A percentile compares a stretch with the other conserved stretches of the same genome.
Conservation (phyloP, 805 yeast genomes). For the Candida ovalis region DNA sequence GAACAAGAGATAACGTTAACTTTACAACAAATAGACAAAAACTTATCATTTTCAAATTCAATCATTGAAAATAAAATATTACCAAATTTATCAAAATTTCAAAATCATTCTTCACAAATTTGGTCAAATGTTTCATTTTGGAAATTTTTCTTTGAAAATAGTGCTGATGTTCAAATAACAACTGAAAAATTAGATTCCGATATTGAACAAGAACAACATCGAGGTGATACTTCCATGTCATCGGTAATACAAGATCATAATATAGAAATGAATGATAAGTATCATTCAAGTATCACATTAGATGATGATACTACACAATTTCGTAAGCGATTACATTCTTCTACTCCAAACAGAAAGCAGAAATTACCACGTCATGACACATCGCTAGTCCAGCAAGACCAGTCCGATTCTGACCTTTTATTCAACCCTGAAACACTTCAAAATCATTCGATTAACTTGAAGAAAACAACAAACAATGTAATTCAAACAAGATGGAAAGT, state of each 20-base stretch:
- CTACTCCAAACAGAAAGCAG: conserved; percentile 20
- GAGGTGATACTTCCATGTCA: not conserved
- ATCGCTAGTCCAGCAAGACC: not conserved
- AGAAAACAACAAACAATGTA: not conserved
- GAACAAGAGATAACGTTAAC: conserved; percentile 78
- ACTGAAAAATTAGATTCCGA: conserved; percentile 8
- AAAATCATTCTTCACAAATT: conserved; percentile 52
- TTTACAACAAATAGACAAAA: conserved; percentile 74
- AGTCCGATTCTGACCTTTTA: not conserved
- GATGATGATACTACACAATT: conserved; percentile 13
- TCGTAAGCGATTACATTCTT: conserved; percentile 45
- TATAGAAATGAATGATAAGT: conserved; percentile 2
- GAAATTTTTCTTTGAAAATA: conserved; percentile 68
- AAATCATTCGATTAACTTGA: not conserved
- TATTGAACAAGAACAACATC: not conserved
- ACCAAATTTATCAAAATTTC: conserved; percentile 63
- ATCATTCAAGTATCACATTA: not conserved
- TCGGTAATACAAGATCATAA: conserved; percentile 2
- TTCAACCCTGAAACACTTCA: not conserved
- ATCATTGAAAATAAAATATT: conserved; percentile 63
- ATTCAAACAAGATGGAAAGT: not conserved
- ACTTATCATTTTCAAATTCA: conserved; percentile 63
- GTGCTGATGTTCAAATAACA: conserved; percentile 30
- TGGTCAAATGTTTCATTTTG: conserved; percentile 70
- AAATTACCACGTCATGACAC: not conserved